Percentiles rank a stretch among this genome's conserved stretches.
Conservation (phyloP, 768 basidiomycete species). For the Cystobasidium tubakii region DNA sequence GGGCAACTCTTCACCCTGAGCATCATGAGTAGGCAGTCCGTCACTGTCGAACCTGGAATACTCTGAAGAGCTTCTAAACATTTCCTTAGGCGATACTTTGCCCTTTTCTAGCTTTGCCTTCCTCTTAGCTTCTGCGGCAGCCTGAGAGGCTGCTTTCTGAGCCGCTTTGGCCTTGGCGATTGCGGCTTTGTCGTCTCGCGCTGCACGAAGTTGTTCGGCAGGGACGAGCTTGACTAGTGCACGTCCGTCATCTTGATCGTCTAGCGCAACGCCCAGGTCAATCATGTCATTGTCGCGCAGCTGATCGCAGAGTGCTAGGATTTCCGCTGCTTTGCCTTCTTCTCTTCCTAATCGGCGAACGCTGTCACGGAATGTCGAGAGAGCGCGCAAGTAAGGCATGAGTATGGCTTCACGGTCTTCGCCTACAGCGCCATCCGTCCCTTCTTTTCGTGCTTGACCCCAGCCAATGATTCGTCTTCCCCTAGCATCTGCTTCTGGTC, state of each 20-base stretch:
- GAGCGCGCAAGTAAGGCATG: constrained; percentile 76
- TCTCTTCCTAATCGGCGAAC: constrained; percentile 75
- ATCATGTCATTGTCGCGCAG: constrained; percentile 83
- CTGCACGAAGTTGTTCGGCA: constrained; percentile 52
- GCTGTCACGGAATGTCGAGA: constrained; percentile 86
- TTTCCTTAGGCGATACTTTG: constrained; percentile 62
- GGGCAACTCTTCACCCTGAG: constrained; percentile 72
- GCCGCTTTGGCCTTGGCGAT: constrained; percentile 69
- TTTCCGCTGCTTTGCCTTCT: constrained; percentile 62
- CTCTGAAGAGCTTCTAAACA: constrained; percentile 70
- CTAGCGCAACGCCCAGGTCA: constrained; percentile 88
- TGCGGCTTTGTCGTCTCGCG: constrained; percentile 66
- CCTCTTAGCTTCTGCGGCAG: constrained; percentile 57
- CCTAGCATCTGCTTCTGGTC: constrained; percentile 56
- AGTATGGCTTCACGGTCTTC: constrained; percentile 68
- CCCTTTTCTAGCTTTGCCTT: constrained; percentile 75
- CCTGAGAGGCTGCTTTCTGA: constrained; percentile 48
- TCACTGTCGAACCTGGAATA: constrained; percentile 77
- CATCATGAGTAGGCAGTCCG: constrained; percentile 79
- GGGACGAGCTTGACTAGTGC: constrained; percentile 33
- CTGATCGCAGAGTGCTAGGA: constrained; percentile 78
- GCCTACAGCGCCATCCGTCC: constrained; percentile 40
- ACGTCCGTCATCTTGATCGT: constrained; percentile 81
- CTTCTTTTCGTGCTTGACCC: constrained; percentile 54
- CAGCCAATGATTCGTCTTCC: constrained; percentile 70